Evolutionary conservation across 768 basidiomycete genomes (phyloP), one percentile per base, ranked within the genome.

Genomic region (Lactarius evosmus): DNA sequence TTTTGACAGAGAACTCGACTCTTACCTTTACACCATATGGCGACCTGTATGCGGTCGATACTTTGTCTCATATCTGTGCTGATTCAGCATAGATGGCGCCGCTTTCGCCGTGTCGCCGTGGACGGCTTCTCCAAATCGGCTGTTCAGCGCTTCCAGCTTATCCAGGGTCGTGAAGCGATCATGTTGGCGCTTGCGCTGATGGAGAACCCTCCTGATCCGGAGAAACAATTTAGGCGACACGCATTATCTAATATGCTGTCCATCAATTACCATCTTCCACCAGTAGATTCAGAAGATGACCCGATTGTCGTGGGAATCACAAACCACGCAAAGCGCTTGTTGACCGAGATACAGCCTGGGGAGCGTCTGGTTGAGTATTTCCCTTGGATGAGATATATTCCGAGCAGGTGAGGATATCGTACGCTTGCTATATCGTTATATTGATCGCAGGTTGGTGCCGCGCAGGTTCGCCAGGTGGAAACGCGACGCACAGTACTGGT

Each of bases 391-490:
- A n/a, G n/a, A n/a, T n/a, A n/a, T n/a, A n/a, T n/a, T n/a, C n/a
- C n/a, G n/a, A n/a, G n/a, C n/a, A n/a, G n/a, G n/a, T n/a, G n/a
- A n/a, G n/a, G n/a, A n/a, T n/a, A n/a, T n/a, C n/a, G n/a, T n/a
- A n/a, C n/a, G n/a, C n/a, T 40, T 27, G 9, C 5, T 46, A 46
- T 11, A 38, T 38, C 14, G 2, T 49, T 49, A 4, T 22, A 29
- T 29, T 3, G 14, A 16, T 50, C 49, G 7, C 25, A 8, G 38
- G 17, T 16, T 19, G 9, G 46, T 52, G 27, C 51, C 27, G 27
- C 27, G 2, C 7, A 56, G 55, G n/a, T 52, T 60, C 6, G 59
- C 59, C 5, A 53, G 53, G 51, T 66, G 65, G 65, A 66, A 66
- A 30, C 60, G 61, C 16, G 27, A 62, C 22, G 65, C 50, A 8